Evolutionary conservation across 148 eudicot genomes (phyloP).

Genomic region (Linanthus parryae): DNA sequence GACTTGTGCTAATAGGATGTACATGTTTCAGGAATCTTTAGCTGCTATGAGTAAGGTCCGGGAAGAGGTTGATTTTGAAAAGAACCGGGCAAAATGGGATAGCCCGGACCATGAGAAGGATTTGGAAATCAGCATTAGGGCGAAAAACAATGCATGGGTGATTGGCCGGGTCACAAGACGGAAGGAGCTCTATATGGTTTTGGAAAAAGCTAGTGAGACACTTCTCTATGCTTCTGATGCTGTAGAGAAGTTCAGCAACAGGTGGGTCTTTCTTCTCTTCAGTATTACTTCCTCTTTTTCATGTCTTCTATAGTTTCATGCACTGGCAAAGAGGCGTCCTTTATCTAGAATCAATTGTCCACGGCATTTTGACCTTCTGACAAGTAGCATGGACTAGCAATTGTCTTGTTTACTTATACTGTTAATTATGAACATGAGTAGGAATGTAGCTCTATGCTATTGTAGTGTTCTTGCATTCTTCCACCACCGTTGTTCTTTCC

Average conservation of each 20-base stretch:
- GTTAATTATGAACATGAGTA: no score
- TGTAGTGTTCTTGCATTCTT: no score
- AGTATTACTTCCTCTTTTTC: neutral
- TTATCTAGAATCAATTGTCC: neutral
- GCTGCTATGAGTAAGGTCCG: slow-evolving; percentile 74
- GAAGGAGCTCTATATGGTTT: slow-evolving; percentile 87
- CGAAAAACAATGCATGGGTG: slow-evolving; percentile 94
- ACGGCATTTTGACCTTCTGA: no score
- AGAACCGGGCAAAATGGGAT: slow-evolving; percentile 52
- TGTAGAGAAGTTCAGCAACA: slow-evolving; percentile 79
- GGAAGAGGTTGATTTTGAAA: slow-evolving; percentile 83
- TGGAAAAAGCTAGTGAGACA: slow-evolving; percentile 89
- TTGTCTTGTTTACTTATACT: no score
- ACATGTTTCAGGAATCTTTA: slow-evolving; percentile 67
- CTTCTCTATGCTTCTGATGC: slow-evolving; percentile 95
- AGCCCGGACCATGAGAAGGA: slow-evolving; percentile 55
- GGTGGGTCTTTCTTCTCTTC: slow-evolving; percentile 32
- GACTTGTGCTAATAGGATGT: neutral
- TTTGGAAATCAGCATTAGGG: slow-evolving; percentile 75
- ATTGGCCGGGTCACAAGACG: slow-evolving; percentile 75
- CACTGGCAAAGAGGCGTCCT: neutral
- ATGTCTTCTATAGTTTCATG: neutral
- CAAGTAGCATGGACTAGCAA: no score
- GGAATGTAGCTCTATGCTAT: no score
- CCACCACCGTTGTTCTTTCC: no score